A percentile compares a stretch with the other conserved stretches of the same genome.
Evolutionary conservation across 2,329 filamentous ascomycete genomes (phyloP).

Genomic region (Paraphoma sp.): DNA sequence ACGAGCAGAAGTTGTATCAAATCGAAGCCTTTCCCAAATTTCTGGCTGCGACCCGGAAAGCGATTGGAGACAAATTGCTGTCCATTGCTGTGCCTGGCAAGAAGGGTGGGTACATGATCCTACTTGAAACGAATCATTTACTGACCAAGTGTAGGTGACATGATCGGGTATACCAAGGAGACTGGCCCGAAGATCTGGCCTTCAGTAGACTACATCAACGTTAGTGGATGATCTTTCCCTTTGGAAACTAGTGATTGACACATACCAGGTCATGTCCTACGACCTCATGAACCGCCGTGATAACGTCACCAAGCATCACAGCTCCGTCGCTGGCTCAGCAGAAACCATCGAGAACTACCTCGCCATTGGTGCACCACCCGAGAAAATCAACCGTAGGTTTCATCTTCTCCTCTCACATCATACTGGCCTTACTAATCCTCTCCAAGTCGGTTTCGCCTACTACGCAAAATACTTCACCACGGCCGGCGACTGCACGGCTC

Average conservation of each 20-base stretch:
- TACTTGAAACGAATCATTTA: not conserved
- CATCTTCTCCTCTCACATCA: no score
- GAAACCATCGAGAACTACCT: conserved; percentile 66
- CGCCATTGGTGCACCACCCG: conserved; percentile 60
- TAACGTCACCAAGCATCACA: conserved; percentile 69
- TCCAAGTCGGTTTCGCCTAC: conserved; percentile 67
- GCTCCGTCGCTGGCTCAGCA: conserved; percentile 63
- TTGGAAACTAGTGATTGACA: no score
- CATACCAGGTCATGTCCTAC: conserved; percentile 68
- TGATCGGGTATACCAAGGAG: conserved; percentile 69
- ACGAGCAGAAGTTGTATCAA: conserved; percentile 64
- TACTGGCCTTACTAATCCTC: no score
- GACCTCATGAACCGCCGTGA: conserved; percentile 76
- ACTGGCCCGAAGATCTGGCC: conserved; percentile 66
- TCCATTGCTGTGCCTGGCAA: conserved; percentile 70
- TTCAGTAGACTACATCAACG: conserved; percentile 70
- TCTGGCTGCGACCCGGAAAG: conserved; percentile 63
- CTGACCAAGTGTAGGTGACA: conserved; percentile 57
- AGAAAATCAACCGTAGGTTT: conserved; percentile 63
- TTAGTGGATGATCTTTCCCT: conserved; percentile 6
- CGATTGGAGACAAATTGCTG: conserved; percentile 66
- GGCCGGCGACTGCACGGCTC: conserved; percentile 52
- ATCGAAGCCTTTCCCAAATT: conserved; percentile 68
- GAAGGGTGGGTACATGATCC: conserved; percentile 6
- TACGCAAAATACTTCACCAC: conserved; percentile 72